These are phyloP conservation scores for Colletotrichum sp. DNA, from an alignment of 2,329 filamentous ascomycete species.

Conservation along the genomic window DNA sequence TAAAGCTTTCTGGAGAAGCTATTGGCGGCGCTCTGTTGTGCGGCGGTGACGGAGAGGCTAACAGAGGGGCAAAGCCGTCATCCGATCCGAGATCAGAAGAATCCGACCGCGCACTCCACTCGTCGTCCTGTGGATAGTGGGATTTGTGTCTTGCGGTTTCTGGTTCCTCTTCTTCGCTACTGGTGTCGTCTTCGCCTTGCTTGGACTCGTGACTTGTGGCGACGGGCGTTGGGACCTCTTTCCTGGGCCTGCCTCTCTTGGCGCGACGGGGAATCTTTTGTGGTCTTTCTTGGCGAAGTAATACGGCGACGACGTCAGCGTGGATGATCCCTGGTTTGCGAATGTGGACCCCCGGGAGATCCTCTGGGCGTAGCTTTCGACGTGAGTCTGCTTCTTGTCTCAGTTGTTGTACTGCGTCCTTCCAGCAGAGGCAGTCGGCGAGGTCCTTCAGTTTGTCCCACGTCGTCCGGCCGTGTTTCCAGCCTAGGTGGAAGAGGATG, in stretches of 20 bases:
- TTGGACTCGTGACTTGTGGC: too few species aligned
- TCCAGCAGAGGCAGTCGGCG: not conserved
- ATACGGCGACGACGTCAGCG: fast-evolving
- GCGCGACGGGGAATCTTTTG: not conserved
- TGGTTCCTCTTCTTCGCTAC: fast-evolving
- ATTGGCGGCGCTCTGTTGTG: not conserved
- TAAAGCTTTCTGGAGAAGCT: not conserved
- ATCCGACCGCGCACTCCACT: too few species aligned
- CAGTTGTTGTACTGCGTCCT: not conserved
- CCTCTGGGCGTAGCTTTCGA: not conserved
- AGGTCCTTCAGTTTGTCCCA: not conserved
- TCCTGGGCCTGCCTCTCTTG: not conserved
- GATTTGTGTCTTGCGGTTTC: not conserved
- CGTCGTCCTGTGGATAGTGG: not conserved
- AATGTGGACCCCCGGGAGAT: not conserved
- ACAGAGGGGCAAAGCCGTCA: not conserved
- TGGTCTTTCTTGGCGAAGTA: not conserved
- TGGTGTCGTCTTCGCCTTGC: too few species aligned
- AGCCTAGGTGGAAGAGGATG: not conserved
- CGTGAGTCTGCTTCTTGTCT: not conserved
- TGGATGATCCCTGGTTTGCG: not conserved
- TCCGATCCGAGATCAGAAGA: not conserved
- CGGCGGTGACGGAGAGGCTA: not conserved
- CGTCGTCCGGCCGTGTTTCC: not conserved
- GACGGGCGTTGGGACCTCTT: not conserved